Percentiles rank a stretch among this genome's conserved stretches.
These are phyloP conservation scores for Ascocoryne sarcoides DNA, from an alignment of 2,329 filamentous ascomycete genomes.

Conservation along the genomic window DNA sequence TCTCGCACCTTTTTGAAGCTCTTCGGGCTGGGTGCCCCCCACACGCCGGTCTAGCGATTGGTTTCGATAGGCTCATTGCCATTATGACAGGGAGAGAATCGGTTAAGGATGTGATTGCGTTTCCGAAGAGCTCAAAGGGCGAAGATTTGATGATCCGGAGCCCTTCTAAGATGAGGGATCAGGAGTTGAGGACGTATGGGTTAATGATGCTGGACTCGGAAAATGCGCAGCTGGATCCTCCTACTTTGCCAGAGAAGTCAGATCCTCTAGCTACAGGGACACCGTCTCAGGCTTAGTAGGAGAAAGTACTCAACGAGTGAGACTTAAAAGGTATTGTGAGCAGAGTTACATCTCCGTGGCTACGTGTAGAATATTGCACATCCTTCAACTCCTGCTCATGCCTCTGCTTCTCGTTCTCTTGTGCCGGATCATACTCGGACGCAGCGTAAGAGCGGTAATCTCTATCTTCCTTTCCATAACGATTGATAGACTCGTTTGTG, in stretches of 20 bases:
- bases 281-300: background rate
- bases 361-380: background rate
- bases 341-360: background rate
- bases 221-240: no score
- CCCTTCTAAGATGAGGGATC: conserved; percentile 58
- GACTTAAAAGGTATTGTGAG: background rate
- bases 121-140: conserved; percentile 87
- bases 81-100: conserved; percentile 68
- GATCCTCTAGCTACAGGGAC: background rate
- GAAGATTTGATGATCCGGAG: conserved; percentile 78
- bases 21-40: conserved; percentile 82
- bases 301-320: background rate
- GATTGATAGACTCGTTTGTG: conserved; percentile 1
- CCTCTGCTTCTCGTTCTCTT: conserved; percentile 7
- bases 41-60: conserved; percentile 86
- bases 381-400: conserved; percentile 7
- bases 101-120: conserved; percentile 89
- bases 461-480: conserved; percentile 11
- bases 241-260: conserved; percentile 8
- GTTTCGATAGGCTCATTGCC: conserved; percentile 80
- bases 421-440: conserved; percentile 13
- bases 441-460: conserved; percentile 14
- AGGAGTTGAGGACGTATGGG: conserved; percentile 29
- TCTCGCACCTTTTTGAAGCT: conserved; percentile 76
- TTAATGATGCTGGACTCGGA: no score